phyloP scores from a whole-genome alignment of 192 early-diverging fungal genomes.

The Mortierella hygrophila region DNA sequence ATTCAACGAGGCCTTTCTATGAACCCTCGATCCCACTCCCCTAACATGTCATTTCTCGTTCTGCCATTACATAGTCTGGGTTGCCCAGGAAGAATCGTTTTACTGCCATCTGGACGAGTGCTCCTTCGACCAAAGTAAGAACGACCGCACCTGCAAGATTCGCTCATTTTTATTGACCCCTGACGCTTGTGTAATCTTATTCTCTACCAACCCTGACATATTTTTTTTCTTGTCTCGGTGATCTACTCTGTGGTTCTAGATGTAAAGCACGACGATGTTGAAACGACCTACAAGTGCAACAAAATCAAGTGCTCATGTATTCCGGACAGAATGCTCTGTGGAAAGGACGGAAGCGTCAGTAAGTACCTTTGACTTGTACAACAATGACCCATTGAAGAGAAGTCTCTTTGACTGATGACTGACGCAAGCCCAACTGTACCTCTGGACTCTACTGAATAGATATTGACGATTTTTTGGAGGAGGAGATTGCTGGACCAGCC shows the following conservation, averaged over 20 bases:
- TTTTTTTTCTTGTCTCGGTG: background rate
- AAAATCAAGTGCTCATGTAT: conserved; percentile 87
- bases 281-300: conserved; percentile 75
- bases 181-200: background rate
- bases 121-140: conserved; percentile 68
- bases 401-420: background rate
- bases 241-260: conserved; percentile 24
- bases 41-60: background rate
- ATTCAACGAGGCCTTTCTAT: background rate
- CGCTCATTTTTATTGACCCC: background rate
- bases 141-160: background rate
- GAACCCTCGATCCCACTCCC: background rate
- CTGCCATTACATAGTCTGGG: conserved; percentile 74
- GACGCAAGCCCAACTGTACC: background rate
- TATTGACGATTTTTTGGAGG: conserved; percentile 81
- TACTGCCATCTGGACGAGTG: conserved; percentile 90
- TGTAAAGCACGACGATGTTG: conserved; percentile 63
- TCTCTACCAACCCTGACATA: background rate
- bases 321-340: conserved; percentile 85
- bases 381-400: background rate
- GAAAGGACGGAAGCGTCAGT: conserved; percentile 82
- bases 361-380: conserved; percentile 25
- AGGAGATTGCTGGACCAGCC: conserved; percentile 84
- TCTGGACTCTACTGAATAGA: conserved; percentile 55
- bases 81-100: conserved; percentile 88